A percentile compares a stretch with the other conserved stretches of the same genome.
Evolutionary conservation across 164 flowering plant species (phyloP).

Genomic region (Warburgia ugandensis): DNA sequence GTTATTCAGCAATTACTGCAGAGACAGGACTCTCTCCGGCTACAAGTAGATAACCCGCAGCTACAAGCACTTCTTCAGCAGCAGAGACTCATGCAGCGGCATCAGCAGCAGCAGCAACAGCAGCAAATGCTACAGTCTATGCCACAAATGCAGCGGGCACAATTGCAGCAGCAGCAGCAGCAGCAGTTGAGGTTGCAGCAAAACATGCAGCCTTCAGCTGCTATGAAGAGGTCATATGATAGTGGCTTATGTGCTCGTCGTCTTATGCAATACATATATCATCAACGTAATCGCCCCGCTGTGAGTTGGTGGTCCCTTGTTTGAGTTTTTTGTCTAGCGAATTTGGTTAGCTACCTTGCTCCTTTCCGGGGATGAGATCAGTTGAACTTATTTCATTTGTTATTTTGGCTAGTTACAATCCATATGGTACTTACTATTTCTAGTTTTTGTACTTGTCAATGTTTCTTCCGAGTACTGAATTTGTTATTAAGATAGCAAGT

Average conservation of each 20-base stretch:
- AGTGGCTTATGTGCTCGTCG: slow-evolving; percentile 87
- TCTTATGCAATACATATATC: slow-evolving; percentile 91
- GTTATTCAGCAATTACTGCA: slow-evolving; percentile 72
- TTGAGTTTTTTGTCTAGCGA: background rate
- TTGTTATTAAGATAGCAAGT: too few species aligned
- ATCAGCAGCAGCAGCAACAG: slow-evolving; percentile 44
- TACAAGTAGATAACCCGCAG: slow-evolving; percentile 69
- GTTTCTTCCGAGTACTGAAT: too few species aligned
- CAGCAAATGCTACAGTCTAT: slow-evolving; percentile 62
- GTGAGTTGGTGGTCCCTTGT: slow-evolving; percentile 41
- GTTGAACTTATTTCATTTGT: background rate
- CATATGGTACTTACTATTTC: too few species aligned
- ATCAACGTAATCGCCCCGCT: slow-evolving; percentile 75
- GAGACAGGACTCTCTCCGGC: slow-evolving; percentile 64
- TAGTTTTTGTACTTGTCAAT: too few species aligned
- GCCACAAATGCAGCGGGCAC: slow-evolving; percentile 68
- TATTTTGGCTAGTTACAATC: too few species aligned
- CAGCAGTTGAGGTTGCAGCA: slow-evolving; percentile 47
- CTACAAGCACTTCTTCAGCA: slow-evolving; percentile 76
- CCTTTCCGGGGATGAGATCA: background rate
- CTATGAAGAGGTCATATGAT: slow-evolving; percentile 63
- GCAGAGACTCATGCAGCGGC: slow-evolving; percentile 57
- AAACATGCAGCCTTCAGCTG: slow-evolving; percentile 54
- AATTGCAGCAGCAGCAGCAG: slow-evolving; percentile 65
- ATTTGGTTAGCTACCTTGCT: too few species aligned